phyloP scores from a whole-genome alignment of 148 eudicot species.

The Agrostemma githago region DNA sequence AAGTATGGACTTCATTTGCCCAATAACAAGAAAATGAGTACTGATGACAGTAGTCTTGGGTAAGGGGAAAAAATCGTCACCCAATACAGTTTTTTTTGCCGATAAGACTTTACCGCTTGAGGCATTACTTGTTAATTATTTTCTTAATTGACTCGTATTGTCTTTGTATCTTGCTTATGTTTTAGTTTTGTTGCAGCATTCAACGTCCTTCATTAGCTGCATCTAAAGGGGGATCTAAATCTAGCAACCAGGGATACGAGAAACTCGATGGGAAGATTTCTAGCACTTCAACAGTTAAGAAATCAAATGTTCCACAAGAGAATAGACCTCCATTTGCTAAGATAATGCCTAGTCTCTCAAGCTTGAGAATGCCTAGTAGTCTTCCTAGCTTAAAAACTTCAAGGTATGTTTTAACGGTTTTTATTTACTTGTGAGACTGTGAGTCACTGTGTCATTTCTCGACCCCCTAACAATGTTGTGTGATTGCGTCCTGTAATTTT shows the following conservation, averaged over 20 bases:
- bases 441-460: constrained; percentile 1
- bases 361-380: constrained; percentile 19
- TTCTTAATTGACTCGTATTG: not conserved
- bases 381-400: constrained; percentile 27
- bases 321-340: constrained; percentile 28
- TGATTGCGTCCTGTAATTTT: not conserved
- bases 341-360: constrained; percentile 20
- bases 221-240: constrained; percentile 24
- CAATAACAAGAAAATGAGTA: constrained; percentile 33
- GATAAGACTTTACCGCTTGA: not conserved
- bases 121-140: not conserved
- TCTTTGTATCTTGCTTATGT: constrained; percentile 12
- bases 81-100: not conserved
- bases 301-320: constrained; percentile 24
- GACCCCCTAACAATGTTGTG: not conserved
- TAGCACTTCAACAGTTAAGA: constrained; percentile 23
- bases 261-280: constrained; percentile 29
- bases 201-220: constrained; percentile 22
- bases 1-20: constrained; percentile 23
- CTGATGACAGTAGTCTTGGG: constrained; percentile 39
- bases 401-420: constrained; percentile 20
- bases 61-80: constrained; percentile 18
- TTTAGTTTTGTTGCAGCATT: constrained; percentile 28
- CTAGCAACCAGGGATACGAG: constrained; percentile 24
- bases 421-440: not conserved